These are phyloP conservation scores for Pseudogymnoascus sp. DNA, from an alignment of 2,329 filamentous ascomycete genomes.

Conservation along the genomic window DNA sequence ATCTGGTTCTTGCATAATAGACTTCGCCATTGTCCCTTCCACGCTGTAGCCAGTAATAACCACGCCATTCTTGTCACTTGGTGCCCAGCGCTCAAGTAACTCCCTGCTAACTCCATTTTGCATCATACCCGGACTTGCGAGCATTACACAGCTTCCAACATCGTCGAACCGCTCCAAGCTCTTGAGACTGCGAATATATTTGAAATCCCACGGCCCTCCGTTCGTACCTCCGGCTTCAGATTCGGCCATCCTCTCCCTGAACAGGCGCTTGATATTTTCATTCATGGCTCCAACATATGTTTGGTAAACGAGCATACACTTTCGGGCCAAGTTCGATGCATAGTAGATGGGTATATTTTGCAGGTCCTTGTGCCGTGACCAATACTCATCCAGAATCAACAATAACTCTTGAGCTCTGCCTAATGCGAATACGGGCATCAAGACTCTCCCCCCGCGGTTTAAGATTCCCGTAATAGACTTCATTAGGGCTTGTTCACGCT, in stretches of 20 bases:
- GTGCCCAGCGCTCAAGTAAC: constrained; percentile 89
- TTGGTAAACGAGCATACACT: constrained; percentile 98
- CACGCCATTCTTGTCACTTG: constrained; percentile 93
- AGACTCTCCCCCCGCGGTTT: constrained; percentile 81
- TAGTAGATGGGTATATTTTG: constrained; percentile 96
- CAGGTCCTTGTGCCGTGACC: constrained; percentile 79
- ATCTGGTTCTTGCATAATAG: constrained; percentile 90
- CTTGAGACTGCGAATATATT: constrained; percentile 84
- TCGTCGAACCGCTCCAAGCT: constrained; percentile 94
- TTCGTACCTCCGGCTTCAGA: constrained; percentile 68
- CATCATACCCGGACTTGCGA: constrained; percentile 95
- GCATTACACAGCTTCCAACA: constrained; percentile 90
- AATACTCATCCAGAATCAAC: constrained; percentile 93
- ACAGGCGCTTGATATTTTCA: constrained; percentile 95
- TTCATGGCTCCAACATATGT: constrained; percentile 99
- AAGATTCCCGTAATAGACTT: constrained; percentile 87
- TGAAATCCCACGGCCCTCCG: constrained; percentile 93
- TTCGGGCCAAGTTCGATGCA: constrained; percentile 84
- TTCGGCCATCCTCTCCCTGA: constrained; percentile 84
- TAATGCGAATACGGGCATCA: constrained; percentile 93
- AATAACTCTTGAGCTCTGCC: constrained; percentile 90
- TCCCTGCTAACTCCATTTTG: constrained; percentile 93
- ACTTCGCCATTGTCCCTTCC: constrained; percentile 95
- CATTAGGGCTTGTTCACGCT: constrained; percentile 89
- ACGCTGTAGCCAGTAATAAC: constrained; percentile 98